Evolutionary conservation across 495 filamentous ascomycete genomes (phyloP).

Genomic region (Xylaria venustula): DNA sequence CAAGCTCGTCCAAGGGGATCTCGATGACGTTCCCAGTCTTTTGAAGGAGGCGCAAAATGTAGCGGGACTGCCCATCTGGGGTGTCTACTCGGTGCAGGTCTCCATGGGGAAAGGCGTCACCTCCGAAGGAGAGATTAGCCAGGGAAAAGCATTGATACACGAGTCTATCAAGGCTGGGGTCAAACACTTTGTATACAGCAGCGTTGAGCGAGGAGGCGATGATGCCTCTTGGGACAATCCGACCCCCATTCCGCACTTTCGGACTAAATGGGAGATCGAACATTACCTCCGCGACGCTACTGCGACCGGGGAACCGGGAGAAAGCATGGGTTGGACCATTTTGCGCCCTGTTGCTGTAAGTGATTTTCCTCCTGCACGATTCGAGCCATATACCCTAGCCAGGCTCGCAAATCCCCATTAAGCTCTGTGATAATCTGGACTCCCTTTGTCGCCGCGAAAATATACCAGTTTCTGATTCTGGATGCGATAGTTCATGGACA

Average conservation of each 20-base stretch:
- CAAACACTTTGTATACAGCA: slow-evolving; percentile 66
- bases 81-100: slow-evolving; percentile 39
- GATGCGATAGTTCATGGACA: slow-evolving; percentile 58
- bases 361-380: background rate
- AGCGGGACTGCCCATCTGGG: slow-evolving; percentile 35
- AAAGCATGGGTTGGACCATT: slow-evolving; percentile 58
- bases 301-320: slow-evolving; percentile 23
- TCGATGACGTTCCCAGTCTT: slow-evolving; percentile 51
- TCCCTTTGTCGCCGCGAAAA: background rate
- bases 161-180: slow-evolving; percentile 56
- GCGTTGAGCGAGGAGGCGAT: slow-evolving; percentile 66
- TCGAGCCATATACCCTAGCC: background rate
- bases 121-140: slow-evolving; percentile 54
- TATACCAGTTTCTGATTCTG: background rate
- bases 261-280: slow-evolving; percentile 66
- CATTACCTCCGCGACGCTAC: slow-evolving; percentile 48
- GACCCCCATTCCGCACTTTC: slow-evolving; percentile 67
- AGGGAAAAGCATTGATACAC: slow-evolving; percentile 65
- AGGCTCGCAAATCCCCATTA: background rate
- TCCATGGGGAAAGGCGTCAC: slow-evolving; percentile 48
- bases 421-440: background rate
- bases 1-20: slow-evolving; percentile 59
- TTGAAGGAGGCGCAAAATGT: slow-evolving; percentile 49
- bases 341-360: slow-evolving; percentile 54
- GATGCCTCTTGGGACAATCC: slow-evolving; percentile 51